Evolutionary conservation across 345 rosid species (phyloP).

Genomic region (Cardamine resedifolia): DNA sequence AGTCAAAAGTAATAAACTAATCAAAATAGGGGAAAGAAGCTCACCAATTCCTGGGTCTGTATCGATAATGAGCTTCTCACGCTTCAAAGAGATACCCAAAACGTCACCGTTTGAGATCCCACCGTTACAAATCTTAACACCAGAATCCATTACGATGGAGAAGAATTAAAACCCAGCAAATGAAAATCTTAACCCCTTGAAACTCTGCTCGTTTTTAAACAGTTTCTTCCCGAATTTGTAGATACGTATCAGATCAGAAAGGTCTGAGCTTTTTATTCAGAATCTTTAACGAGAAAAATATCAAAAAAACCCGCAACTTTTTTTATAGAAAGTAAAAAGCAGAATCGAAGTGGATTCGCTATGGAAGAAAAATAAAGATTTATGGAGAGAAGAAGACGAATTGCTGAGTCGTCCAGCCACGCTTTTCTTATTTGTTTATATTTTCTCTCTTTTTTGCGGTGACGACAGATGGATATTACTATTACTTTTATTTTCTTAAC

Average conservation of each 20-base stretch:
- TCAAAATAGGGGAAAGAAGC: conserved; percentile 12
- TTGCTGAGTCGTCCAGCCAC: conserved; percentile 11
- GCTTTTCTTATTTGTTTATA: conserved; percentile 10
- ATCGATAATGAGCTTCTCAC: conserved; percentile 83
- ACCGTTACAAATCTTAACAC: conserved; percentile 29
- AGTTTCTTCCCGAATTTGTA: neutral
- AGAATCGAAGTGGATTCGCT: conserved; percentile 15
- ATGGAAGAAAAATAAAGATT: neutral
- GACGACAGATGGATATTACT: conserved; percentile 3
- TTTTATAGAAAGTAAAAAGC: neutral
- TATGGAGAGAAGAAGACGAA: neutral
- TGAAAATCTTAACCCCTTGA: neutral
- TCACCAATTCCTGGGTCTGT: conserved; percentile 98
- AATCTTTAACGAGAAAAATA: neutral
- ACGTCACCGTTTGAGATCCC: conserved; percentile 37
- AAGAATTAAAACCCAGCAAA: neutral
- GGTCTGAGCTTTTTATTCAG: neutral
- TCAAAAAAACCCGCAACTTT: neutral
- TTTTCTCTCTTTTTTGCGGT: neutral
- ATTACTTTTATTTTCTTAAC: no score
- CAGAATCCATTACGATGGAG: conserved; percentile 35
- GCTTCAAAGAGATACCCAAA: conserved; percentile 30
- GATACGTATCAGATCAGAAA: conserved; percentile 16
- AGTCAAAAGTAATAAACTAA: neutral
- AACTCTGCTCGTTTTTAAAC: neutral